Percentiles rank a stretch among this genome's conserved stretches.
Conservation (phyloP, 192 early-diverging fungal species). For the Pilobolus umbonatus region DNA sequence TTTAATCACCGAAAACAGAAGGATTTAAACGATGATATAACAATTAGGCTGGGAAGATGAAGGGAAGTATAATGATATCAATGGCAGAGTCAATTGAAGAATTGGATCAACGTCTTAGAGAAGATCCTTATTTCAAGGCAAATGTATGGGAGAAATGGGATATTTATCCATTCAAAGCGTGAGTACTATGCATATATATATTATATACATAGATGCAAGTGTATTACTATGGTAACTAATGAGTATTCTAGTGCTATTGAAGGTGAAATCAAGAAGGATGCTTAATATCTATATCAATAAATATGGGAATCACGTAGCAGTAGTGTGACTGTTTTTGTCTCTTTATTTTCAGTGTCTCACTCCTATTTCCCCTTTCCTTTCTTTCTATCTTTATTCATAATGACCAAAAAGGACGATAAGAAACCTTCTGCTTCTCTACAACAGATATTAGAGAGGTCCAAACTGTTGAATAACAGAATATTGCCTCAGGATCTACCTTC, state of each 20-base stretch:
- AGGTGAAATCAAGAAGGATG: too few relatives aligned
- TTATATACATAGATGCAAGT: too few relatives aligned
- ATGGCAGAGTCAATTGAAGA: neutral
- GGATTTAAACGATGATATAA: neutral
- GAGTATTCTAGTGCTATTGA: too few relatives aligned
- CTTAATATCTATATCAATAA: too few relatives aligned
- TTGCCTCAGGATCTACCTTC: constrained; percentile 60
- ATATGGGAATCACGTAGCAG: too few relatives aligned
- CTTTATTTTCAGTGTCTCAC: too few relatives aligned
- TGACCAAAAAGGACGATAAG: neutral
- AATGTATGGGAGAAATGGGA: constrained; percentile 20
- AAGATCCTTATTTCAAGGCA: constrained; percentile 7
- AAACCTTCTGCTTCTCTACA: neutral
- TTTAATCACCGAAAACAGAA: too few relatives aligned
- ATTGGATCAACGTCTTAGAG: neutral
- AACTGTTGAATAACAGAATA: constrained; percentile 71
- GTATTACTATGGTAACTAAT: too few relatives aligned
- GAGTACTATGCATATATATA: neutral
- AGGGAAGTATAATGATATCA: neutral
- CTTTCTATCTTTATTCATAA: too few relatives aligned
- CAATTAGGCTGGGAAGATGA: constrained; percentile 13
- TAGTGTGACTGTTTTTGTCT: too few relatives aligned
- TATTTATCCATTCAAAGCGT: constrained; percentile 1
- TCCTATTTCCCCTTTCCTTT: too few relatives aligned
- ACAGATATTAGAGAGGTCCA: constrained; percentile 71